phyloP scores from a whole-genome alignment of 805 yeast species.

The Starmerella bombicola region DNA sequence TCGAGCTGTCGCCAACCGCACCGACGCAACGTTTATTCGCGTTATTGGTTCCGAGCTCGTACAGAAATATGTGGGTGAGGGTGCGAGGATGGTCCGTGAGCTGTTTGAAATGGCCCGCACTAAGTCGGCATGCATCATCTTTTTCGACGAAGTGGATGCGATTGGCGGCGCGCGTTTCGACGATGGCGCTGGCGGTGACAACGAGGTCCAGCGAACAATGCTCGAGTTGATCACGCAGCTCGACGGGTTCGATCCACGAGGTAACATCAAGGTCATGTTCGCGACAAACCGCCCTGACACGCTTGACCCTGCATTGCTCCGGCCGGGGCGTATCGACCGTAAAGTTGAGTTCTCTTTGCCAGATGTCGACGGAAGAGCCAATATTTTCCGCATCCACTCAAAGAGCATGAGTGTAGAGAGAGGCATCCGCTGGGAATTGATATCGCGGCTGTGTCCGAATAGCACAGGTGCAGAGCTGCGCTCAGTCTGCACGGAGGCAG shows the following conservation, averaged over 20 bases:
- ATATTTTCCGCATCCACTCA: constrained; percentile 91
- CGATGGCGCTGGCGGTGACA: constrained; percentile 99
- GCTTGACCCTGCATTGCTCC: constrained; percentile 88
- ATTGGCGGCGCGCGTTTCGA: constrained; percentile 99
- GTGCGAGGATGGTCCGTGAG: constrained; percentile 99
- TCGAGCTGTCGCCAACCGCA: constrained; percentile 96
- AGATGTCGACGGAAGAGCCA: constrained; percentile 94
- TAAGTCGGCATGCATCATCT: constrained; percentile 93
- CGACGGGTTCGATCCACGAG: constrained; percentile 98
- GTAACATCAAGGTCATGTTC: constrained; percentile 97
- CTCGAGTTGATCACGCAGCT: constrained; percentile 92
- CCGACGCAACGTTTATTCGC: constrained; percentile 96
- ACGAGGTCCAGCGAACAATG: constrained; percentile 98
- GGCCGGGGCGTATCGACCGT: constrained; percentile 99
- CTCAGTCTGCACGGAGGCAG: constrained; percentile 98
- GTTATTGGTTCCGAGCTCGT: constrained; percentile 98
- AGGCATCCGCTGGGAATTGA: constrained; percentile 96
- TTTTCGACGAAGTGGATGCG: constrained; percentile 97
- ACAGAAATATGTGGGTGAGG: constrained; percentile 98
- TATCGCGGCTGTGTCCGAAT: constrained; percentile 93
- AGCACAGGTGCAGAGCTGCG: constrained; percentile 98
- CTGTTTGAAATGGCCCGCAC: constrained; percentile 98
- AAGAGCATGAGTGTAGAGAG: constrained; percentile 97
- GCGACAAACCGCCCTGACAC: constrained; percentile 98
- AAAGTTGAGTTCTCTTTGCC: constrained; percentile 95